Base-by-base conservation (phyloP, 768 basidiomycete genomes). In the Suillus discolor region DNA sequence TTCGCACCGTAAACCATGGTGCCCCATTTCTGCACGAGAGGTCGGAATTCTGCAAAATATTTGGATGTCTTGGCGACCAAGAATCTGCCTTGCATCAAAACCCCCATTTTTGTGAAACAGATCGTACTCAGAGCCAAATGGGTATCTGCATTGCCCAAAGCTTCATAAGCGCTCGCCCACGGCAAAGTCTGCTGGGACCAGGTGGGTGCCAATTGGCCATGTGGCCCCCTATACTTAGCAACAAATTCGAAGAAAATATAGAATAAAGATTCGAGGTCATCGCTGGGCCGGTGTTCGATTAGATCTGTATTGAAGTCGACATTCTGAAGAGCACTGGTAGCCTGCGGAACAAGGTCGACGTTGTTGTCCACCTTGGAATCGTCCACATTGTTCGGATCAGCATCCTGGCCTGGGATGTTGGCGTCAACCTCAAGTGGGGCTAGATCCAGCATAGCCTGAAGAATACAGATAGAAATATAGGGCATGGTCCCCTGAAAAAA, bases 401-500 rank as follows among this genome's bases (percentile, higher is more conserved):
- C 8, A 45, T 45, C 20, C 44, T 20, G 44, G 44, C 44, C 44
- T 45, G 44, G 20, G 44, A 45, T 49, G 61, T 62, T 20, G 44
- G 51, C 25, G 61, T 6, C 25, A n/a, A 45, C 34, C 44, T 51
- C n/a, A 31, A 9, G 8, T 34, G 31, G n/a, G 38, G 41, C 38
- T 62, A 44, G 45, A 36, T 44, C 31, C 45, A 51, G 45, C 44
- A 51, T 36, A 36, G 61, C 38, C 31, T 62, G n/a, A 47, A 44
- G 44, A 42, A 34, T 28, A 44, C 23, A 7, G 41, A 28, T 23
- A 57, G 47, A 62, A n/a, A 20, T 65, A 57, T 42, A 66, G 54
- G 28, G 62, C 57, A 38, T 42, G 36, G 41, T 65, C 66, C 8
- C 68, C 11, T 62, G 67, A 25, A 39, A 62, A 31, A 45, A 65